A percentile compares a stretch with the other conserved stretches of the same genome.
These are phyloP conservation scores for Leccinum pellstonianum DNA, from an alignment of 768 basidiomycete species.

Conservation along the genomic window DNA sequence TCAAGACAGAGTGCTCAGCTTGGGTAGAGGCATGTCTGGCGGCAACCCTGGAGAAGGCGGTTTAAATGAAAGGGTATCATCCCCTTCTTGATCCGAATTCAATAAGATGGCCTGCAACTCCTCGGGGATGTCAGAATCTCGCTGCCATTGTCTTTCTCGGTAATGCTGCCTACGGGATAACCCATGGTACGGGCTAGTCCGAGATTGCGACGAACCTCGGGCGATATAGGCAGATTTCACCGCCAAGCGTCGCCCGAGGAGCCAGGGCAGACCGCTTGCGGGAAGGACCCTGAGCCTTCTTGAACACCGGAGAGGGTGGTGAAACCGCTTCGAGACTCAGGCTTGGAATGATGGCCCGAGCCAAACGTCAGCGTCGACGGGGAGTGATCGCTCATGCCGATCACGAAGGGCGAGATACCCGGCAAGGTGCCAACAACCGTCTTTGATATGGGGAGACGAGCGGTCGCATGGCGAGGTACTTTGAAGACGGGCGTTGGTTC, in stretches of 20 bases:
- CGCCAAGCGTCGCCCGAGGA: slow-evolving; percentile 14
- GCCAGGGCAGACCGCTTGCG: slow-evolving; percentile 28
- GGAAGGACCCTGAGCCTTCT: slow-evolving; percentile 23
- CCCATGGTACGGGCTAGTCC: slow-evolving; percentile 71
- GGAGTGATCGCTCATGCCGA: slow-evolving; percentile 18
- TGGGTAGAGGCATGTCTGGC: slow-evolving; percentile 41
- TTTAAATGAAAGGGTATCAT: slow-evolving; percentile 41
- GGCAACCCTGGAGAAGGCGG: slow-evolving; percentile 44
- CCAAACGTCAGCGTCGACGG: slow-evolving; percentile 40
- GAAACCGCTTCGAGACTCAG: slow-evolving; percentile 22
- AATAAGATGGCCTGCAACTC: slow-evolving; percentile 67
- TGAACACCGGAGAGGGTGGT: slow-evolving; percentile 36
- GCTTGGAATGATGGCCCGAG: slow-evolving; percentile 31
- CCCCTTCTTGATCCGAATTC: slow-evolving; percentile 37
- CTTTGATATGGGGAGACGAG: slow-evolving; percentile 22
- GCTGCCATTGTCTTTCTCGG: slow-evolving; percentile 47
- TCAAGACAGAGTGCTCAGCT: slow-evolving; percentile 8
- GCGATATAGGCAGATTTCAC: slow-evolving; percentile 41
- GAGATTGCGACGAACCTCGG: slow-evolving; percentile 53
- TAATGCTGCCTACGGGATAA: slow-evolving; percentile 49
- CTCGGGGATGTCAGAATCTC: slow-evolving; percentile 83
- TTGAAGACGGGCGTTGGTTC: slow-evolving; percentile 61
- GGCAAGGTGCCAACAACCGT: slow-evolving; percentile 25
- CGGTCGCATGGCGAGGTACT: slow-evolving; percentile 50
- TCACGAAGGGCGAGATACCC: slow-evolving; percentile 27